Evolutionary conservation across 768 basidiomycete species (phyloP).

Genomic region (Pisolithus albus): DNA sequence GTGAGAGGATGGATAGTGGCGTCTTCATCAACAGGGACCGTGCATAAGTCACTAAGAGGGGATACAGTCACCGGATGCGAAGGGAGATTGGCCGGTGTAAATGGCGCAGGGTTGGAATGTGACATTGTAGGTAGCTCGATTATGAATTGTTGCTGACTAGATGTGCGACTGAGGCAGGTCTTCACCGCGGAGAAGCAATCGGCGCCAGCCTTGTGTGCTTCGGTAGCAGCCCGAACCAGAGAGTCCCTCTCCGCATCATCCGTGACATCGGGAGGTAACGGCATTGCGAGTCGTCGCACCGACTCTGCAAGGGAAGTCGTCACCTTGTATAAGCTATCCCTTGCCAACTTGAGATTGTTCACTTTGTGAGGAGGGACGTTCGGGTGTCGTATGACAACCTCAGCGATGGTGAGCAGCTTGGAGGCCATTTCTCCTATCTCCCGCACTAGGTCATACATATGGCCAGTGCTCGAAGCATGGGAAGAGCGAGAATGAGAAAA

Average conservation of each 20-base stretch:
- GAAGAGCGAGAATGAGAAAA: conserved; percentile 87
- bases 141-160: conserved; percentile 56
- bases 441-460: conserved; percentile 90
- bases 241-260: conserved; percentile 81
- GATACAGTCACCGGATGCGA: conserved; percentile 33
- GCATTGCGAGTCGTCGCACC: conserved; percentile 66
- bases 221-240: conserved; percentile 80
- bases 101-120: conserved; percentile 37
- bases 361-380: conserved; percentile 60
- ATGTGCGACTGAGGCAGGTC: conserved; percentile 63
- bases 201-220: conserved; percentile 77
- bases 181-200: conserved; percentile 87
- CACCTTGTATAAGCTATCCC: conserved; percentile 77
- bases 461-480: conserved; percentile 89
- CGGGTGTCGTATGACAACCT: conserved; percentile 75
- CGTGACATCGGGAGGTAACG: conserved; percentile 38
- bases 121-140: conserved; percentile 52
- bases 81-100: conserved; percentile 45
- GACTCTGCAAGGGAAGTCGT: conserved; percentile 85
- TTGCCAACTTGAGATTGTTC: conserved; percentile 58
- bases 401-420: conserved; percentile 85
- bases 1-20: conserved; percentile 49
- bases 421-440: conserved; percentile 93
- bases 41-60: conserved; percentile 32
- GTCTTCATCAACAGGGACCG: conserved; percentile 47